Base-by-base conservation (phyloP, 352 stramenopile species). In the Pythium sp. region DNA sequence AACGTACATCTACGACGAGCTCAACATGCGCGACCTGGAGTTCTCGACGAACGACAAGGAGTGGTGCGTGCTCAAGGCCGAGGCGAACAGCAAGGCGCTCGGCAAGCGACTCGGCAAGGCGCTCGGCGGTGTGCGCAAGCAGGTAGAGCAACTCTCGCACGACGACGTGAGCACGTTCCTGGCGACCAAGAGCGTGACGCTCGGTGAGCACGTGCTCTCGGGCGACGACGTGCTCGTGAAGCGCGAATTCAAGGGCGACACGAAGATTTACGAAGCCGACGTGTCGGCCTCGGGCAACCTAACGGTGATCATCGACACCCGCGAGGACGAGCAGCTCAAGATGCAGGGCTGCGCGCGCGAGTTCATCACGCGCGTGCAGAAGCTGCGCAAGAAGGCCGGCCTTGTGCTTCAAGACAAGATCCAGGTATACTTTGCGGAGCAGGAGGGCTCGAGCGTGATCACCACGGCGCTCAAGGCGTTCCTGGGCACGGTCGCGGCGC, bases 331-430 rank as follows among this genome's bases (percentile, higher is more conserved):
- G 67, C 81, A 97, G 65, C 94, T 99, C 15, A 92, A 98, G 62
- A 83, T 88, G 65, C 89, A 98, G 66, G 97, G 95, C 58, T 92
- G 90, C 66, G 92, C 97, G 3, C 94, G 98, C 68, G 97, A 99
- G 74, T 87, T 99, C 57, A 97, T 99, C 67, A 99, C 98, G 71
- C 91, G 94, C 47, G 96, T 99, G 71, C 98, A 99, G 78, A 99
- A 99, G 80, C 81, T 99, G 59, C 87, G 98, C 46, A 99, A 99
- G 82, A 95, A 91, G 72, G 91, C 95, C 15, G 97, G 97, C 6
- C 82, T 99, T 6, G 91, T 97, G 62, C 76, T 98, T 41, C 89
- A 91, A 70, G 97, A 99, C 81, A 92, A 96, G 72, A 96, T 99
- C 67, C 95, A 99, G 70, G 93, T 99, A 5, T 99, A 98, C 82